Evolutionary conservation across 2,329 filamentous ascomycete species (phyloP), one percentile per base, ranked within the genome.

Genomic region (Harringtonia aguacate): DNA sequence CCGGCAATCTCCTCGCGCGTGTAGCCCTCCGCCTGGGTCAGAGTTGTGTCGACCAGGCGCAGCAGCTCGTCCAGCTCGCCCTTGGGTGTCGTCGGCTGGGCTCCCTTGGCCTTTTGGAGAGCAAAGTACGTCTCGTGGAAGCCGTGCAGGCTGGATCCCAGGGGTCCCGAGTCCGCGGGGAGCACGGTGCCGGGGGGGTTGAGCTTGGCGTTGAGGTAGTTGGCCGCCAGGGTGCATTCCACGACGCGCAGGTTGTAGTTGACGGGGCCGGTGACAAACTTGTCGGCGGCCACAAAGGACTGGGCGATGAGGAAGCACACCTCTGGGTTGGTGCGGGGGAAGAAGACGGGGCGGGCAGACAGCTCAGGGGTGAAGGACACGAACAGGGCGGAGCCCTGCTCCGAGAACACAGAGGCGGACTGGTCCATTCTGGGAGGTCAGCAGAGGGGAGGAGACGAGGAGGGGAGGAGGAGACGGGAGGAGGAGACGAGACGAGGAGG

Each of bases 211-310:
- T 80, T 70, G 47, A 82, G 69, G 56, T 76, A 79, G 21, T 74
- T 75, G 4, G 92, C 88, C 4, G 92, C 92, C 28, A 98, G 74
- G 43, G 84, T 92, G 67, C 87, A 94, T 65, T 98, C 92, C 31
- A 95, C 92, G 2, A 98, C 92, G 24, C 92, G 84, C 21, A 98
- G 76, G 62, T 98, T 98, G 71, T 97, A 98, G 71, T 90, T 87
- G 50, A 94, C 81, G 0, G 90, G 90, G 0, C 84, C 92, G 1
- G 90, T 95, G 49, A 90, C 84, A 58, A 92, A 86, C 67, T 98
- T 98, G 70, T 97, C 89, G 6, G 90, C 86, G 15, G 84, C 83
- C 48, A 98, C 84, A 60, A 95, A 95, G 47, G 85, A 94, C 61
- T 98, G 92, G 8, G 89, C 90, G 52, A 95, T 88, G 51, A 98